Evolutionary conservation across 768 basidiomycete genomes (phyloP), one percentile per base, ranked within the genome.

Genomic region (Clitopilus passeckerianus): DNA sequence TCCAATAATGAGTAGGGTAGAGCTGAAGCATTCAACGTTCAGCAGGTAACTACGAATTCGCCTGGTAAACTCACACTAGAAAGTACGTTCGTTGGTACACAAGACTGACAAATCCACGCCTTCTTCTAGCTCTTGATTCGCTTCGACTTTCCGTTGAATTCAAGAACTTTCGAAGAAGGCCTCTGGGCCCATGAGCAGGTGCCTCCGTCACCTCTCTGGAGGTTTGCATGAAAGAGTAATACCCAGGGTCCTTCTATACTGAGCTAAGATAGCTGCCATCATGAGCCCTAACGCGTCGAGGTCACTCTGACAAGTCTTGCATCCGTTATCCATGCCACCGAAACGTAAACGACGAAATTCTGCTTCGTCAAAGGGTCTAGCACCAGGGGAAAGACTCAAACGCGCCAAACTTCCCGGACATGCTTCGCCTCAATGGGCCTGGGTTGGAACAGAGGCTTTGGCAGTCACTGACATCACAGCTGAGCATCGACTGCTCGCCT

Each of bases 361-460:
- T 16, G 71, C 79, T 5, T 46, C 72, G 23, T 63, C 72, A 14
- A 80, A 80, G 64, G 89, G 86, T 22, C 77, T 87, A 35, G 72
- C 75, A 53, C 76, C 86, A 27, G 88, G 86, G 20, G 83, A 89
- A 73, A 76, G 77, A 22, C 78, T 90, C 64, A 86, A 85, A 64
- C 82, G 85, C 55, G 74, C 77, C 59, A 79, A 78, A 57, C 76
- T 85, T 15, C 71, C 79, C n/a, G 73, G 75, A 24, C 72, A 73
- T 43, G 72, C 72, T 43, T 70, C 76, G 58, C 77, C 81, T 33
- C 73, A 81, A n/a, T 94, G 93, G 93, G 80, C 80, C 54, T 95
- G 93, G 93, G 87, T 92, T 55, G 86, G 82, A 54, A 80, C 86
- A 46, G 85, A 88, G 65, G 86, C 85, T 54, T 72, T 72, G 16